A percentile compares a stretch with the other conserved stretches of the same genome.
phyloP scores from a whole-genome alignment of 306 rosid genomes.

The Cicer bijugum region DNA sequence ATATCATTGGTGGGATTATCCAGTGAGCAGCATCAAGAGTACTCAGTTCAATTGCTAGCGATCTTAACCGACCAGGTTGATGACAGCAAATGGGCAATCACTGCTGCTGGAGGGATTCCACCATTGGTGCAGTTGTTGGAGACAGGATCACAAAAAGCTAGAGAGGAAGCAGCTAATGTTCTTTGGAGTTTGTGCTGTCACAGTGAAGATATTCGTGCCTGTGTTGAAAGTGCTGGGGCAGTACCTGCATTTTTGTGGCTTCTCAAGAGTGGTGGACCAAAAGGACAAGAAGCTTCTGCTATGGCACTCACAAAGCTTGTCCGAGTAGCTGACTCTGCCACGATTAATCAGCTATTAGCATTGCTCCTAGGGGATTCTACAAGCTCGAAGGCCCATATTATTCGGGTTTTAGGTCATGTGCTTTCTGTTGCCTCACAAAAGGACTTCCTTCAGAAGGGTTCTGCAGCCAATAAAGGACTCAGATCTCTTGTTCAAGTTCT shows the following conservation, averaged over 20 bases:
- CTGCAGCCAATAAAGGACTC: constrained; percentile 85
- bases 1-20: constrained; percentile 84
- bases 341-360: constrained; percentile 85
- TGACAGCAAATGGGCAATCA: constrained; percentile 99
- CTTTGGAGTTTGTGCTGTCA: constrained; percentile 92
- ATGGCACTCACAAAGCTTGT: constrained; percentile 88
- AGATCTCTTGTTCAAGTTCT: constrained; percentile 88
- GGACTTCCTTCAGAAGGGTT: constrained; percentile 77
- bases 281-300: constrained; percentile 93
- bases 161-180: constrained; percentile 93
- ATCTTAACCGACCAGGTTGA: constrained; percentile 85
- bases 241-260: constrained; percentile 87
- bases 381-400: constrained; percentile 71
- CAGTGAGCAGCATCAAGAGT: constrained; percentile 96
- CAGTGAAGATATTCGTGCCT: constrained; percentile 94
- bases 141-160: constrained; percentile 89
- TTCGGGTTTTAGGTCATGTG: constrained; percentile 86
- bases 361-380: constrained; percentile 87
- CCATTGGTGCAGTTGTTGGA: constrained; percentile 91
- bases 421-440: constrained; percentile 74
- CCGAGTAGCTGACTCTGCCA: constrained; percentile 83
- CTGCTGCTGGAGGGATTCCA: constrained; percentile 99
- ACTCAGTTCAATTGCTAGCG: constrained; percentile 83
- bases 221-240: constrained; percentile 58
- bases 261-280: constrained; percentile 79